Evolutionary conservation across 345 rosid genomes (phyloP), one percentile per base, ranked within the genome.

Genomic region (Microcos paniculata): DNA sequence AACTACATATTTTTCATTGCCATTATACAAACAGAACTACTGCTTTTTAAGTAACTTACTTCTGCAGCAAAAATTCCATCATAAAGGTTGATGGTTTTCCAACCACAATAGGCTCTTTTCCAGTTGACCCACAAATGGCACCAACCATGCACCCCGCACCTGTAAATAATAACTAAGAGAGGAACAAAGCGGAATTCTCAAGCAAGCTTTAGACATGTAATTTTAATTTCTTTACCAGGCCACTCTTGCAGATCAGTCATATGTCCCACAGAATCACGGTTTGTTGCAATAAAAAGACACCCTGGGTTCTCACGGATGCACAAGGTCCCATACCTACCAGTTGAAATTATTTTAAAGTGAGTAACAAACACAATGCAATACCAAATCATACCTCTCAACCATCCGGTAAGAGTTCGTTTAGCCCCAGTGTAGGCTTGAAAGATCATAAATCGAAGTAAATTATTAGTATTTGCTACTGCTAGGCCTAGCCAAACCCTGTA

Each of bases 81-180:
- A 95, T 87, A 82, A 95, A 95, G 55, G 91, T 90, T 24, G 96
- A 87, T 28, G 99, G 99, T 82, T 95, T 95, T 81, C 98, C 99
- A 74, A 93, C 98, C 15, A 90, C 93, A 78, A 87, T 80, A 66
- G 99, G 99, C 78, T 91, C 92, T 82, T 70, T 89, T 49, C 85
- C 90, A 31, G 96, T 90, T 76, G 97, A 88, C 61, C 88, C 90
- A 79, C 91, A 82, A 58, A 93, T 72, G 6, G 97, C 99, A 78
- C 94, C 88, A 79, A 91, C 98, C 98, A 95, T 91, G 84, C 93
- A 86, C 15, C 98, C 98, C 5, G 98, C 98, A 78, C 98, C 98
- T 95, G 88, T 49, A 88, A 84, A 23, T 65, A 71, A 64, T 61
- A 79, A 49, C 51, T 35, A 51, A 68, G 40, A 72, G 31, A 59